phyloP scores from a whole-genome alignment of 345 rosid species.

The Kernera saxatilis region DNA sequence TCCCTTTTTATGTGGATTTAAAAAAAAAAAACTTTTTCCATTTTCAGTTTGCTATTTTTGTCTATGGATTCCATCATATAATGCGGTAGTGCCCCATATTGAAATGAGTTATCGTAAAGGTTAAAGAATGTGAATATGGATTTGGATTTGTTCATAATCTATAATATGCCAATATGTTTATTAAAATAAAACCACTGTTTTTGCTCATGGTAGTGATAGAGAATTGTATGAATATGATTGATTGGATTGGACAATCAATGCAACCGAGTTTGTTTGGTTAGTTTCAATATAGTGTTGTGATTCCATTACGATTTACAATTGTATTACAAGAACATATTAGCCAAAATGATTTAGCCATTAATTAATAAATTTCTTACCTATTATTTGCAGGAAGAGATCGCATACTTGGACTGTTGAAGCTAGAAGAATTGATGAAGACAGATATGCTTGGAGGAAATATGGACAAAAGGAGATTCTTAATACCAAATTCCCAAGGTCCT shows the following conservation, averaged over 20 bases:
- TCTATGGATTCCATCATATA: constrained; percentile 3
- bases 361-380: not conserved
- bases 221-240: constrained; percentile 14
- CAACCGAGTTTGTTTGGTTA: not conserved
- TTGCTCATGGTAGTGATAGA: not conserved
- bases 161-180: not conserved
- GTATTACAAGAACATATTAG: not conserved
- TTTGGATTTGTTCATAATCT: not conserved
- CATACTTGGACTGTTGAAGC: constrained; percentile 34
- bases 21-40: not conserved
- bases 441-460: constrained; percentile 81
- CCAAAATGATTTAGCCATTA: not conserved
- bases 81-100: constrained; percentile 3
- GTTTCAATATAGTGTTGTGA: not conserved
- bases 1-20: not conserved
- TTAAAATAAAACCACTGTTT: not conserved
- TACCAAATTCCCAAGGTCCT: constrained; percentile 60
- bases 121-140: not conserved
- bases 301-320: not conserved
- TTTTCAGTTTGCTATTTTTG: not conserved
- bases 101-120: constrained; percentile 13
- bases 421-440: constrained; percentile 46
- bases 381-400: constrained; percentile 42
- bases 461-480: constrained; percentile 82
- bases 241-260: constrained; percentile 1